These are phyloP conservation scores for Suhomyces bolitotheri DNA, from an alignment of 1,139 yeast species.

Conservation along the genomic window DNA sequence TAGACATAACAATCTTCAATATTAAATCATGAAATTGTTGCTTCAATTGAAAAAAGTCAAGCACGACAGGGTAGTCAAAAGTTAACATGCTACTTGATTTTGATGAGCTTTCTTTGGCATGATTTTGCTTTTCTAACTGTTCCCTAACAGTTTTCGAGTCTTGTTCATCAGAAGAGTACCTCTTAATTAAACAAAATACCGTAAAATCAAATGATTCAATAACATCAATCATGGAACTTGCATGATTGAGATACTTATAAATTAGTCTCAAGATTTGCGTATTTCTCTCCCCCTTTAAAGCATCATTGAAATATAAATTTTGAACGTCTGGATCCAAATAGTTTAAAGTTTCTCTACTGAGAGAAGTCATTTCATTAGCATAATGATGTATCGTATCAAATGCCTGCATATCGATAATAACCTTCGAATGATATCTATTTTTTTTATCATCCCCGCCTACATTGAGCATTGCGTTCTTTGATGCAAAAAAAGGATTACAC, in stretches of 20 bases:
- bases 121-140: conserved; percentile 10
- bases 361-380: conserved; percentile 38
- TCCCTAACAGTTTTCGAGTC: conserved; percentile 18
- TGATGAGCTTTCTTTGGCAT: conserved; percentile 6
- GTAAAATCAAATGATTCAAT: conserved; percentile 66
- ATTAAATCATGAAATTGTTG: conserved; percentile 70
- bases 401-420: conserved; percentile 52
- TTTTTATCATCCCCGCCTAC: conserved; percentile 50
- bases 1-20: conserved; percentile 60
- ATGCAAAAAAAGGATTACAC: conserved; percentile 63
- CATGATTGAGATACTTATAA: conserved; percentile 52
- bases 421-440: conserved; percentile 44
- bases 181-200: conserved; percentile 46
- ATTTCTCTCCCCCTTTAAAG: conserved; percentile 49
- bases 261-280: conserved; percentile 52
- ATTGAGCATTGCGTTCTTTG: conserved; percentile 40
- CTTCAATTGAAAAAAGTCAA: conserved; percentile 74
- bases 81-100: conserved; percentile 28
- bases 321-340: conserved; percentile 40
- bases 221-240: conserved; percentile 51
- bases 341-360: conserved; percentile 43
- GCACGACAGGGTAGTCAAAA: conserved; percentile 61
- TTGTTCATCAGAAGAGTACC: conserved; percentile 24
- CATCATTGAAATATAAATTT: conserved; percentile 33
- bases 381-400: conserved; percentile 36